Percentiles rank a stretch among this genome's conserved stretches.
Evolutionary conservation across 1,284 basidiomycete genomes (phyloP).

Genomic region (Cryptococcus sp.): DNA sequence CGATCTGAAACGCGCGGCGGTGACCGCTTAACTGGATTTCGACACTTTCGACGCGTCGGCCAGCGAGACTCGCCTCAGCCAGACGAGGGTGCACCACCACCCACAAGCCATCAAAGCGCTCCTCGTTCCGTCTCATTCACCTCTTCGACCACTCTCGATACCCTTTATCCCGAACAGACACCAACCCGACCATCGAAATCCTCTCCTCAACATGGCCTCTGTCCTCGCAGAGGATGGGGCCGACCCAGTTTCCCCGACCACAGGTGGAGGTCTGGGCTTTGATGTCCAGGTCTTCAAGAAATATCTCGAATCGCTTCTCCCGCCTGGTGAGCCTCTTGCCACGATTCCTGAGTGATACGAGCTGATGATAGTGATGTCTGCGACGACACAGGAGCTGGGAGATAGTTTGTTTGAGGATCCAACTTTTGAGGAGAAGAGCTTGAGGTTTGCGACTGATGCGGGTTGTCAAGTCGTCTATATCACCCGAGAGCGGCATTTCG

Average conservation of each 20-base stretch:
- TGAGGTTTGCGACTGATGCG: conserved; percentile 41
- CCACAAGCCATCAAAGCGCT: no score
- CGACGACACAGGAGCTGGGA: conserved; percentile 34
- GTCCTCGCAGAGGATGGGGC: conserved; percentile 24
- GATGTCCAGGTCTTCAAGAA: conserved; percentile 38
- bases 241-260: conserved; percentile 7
- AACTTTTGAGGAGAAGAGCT: conserved; percentile 40
- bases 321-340: conserved; percentile 27
- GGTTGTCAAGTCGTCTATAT: conserved; percentile 45
- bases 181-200: no score
- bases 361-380: conserved; percentile 39
- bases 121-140: no score
- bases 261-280: conserved; percentile 25
- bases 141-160: no score
- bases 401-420: conserved; percentile 40
- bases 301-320: conserved; percentile 37
- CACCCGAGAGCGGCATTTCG: conserved; percentile 33
- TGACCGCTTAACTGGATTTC: no score
- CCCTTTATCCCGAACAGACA: no score
- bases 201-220: conserved; percentile 2
- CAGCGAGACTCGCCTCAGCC: no score
- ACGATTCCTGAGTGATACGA: no score
- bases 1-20: no score
- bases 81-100: no score
- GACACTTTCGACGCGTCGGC: no score